These are phyloP conservation scores for Neonectria faginata DNA, from an alignment of 2,329 filamentous ascomycete genomes.

Conservation along the genomic window DNA sequence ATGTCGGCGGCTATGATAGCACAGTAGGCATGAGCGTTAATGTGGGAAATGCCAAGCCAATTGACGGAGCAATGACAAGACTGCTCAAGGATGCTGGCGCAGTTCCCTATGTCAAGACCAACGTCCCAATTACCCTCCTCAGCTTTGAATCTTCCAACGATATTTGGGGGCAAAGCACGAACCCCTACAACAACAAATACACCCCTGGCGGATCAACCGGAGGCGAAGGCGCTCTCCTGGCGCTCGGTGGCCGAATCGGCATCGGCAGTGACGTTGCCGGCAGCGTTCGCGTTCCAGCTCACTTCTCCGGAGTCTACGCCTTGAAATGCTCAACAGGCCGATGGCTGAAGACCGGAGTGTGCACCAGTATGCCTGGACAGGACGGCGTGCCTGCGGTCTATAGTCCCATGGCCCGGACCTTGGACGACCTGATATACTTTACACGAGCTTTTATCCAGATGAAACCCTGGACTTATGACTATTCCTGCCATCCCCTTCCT, in stretches of 20 bases:
- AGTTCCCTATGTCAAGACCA: constrained; percentile 93
- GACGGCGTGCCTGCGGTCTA: constrained; percentile 91
- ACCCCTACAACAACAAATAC: constrained; percentile 86
- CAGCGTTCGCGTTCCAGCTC: constrained; percentile 86
- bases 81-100: constrained; percentile 89
- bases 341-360: constrained; percentile 87
- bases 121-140: constrained; percentile 85
- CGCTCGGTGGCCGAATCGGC: constrained; percentile 85
- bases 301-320: constrained; percentile 90
- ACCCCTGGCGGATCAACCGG: constrained; percentile 91
- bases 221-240: constrained; percentile 84
- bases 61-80: constrained; percentile 79
- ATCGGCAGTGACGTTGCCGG: constrained; percentile 93
- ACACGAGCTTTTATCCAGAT: constrained; percentile 81
- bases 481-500: constrained; percentile 83
- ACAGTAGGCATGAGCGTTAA: constrained; percentile 84
- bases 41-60: constrained; percentile 71
- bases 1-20: constrained; percentile 85
- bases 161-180: constrained; percentile 85
- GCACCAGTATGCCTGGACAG: constrained; percentile 91
- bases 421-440: constrained; percentile 87
- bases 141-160: constrained; percentile 84
- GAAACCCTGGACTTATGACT: constrained; percentile 90
- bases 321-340: constrained; percentile 88
- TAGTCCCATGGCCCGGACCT: constrained; percentile 89